phyloP scores from a whole-genome alignment of 805 yeast species.

The Candida alai region DNA sequence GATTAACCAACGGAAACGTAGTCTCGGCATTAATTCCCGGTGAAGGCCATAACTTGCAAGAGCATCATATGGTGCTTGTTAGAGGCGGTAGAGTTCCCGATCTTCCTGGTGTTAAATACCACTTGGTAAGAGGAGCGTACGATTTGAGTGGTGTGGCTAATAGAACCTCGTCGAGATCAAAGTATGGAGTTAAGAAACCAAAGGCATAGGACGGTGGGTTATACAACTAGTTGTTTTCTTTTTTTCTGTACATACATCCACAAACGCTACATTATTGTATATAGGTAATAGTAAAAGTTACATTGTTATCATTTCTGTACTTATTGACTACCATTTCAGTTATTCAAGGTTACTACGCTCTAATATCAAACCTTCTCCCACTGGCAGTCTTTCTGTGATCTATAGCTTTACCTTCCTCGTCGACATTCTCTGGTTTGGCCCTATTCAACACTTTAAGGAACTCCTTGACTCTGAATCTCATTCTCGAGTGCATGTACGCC shows the following conservation, averaged over 20 bases:
- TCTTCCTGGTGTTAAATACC: conserved; percentile 97
- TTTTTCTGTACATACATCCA: too few species aligned
- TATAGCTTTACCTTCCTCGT: conserved; percentile 51
- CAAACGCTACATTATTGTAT: too few species aligned
- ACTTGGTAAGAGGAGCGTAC: conserved; percentile 85
- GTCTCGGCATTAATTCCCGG: conserved; percentile 96
- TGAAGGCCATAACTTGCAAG: conserved; percentile 97
- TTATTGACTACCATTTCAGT: too few species aligned
- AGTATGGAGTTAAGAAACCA: conserved; percentile 90
- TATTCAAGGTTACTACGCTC: conserved; percentile 5
- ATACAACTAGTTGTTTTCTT: too few species aligned
- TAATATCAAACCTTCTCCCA: conserved; percentile 59
- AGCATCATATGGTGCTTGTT: conserved; percentile 91
- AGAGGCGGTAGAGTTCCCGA: conserved; percentile 99
- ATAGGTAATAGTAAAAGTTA: too few species aligned
- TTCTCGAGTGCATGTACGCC: conserved; percentile 97
- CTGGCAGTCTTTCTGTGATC: conserved; percentile 64
- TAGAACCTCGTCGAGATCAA: conserved; percentile 83
- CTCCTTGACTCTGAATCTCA: conserved; percentile 93
- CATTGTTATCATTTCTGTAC: too few species aligned
- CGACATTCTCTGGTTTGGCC: conserved; percentile 90
- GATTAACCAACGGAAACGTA: conserved; percentile 84
- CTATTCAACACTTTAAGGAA: conserved; percentile 93
- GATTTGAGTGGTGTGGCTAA: conserved; percentile 95
- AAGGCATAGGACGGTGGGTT: too few species aligned